Conservation (phyloP, 2,329 filamentous ascomycete species). For the Piedraia hortae region DNA sequence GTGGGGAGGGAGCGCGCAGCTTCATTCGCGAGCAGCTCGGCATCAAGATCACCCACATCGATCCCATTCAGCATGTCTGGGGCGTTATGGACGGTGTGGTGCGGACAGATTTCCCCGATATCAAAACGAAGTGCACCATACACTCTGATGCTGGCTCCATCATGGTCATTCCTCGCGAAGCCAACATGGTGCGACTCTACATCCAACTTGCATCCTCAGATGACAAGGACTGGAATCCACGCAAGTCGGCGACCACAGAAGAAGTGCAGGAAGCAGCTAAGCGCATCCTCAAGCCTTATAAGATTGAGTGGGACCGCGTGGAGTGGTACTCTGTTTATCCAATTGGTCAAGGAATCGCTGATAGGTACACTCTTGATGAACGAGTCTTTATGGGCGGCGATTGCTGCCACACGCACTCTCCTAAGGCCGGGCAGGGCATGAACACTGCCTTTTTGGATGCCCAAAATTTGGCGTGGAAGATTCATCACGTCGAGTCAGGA, state of each 20-base stretch:
- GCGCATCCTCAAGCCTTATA: constrained; percentile 31
- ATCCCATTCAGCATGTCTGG: constrained; percentile 36
- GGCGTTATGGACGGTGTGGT: constrained; percentile 40
- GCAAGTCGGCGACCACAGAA: constrained; percentile 30
- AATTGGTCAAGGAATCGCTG: constrained; percentile 37
- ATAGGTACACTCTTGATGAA: constrained; percentile 35
- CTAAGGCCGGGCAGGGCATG: constrained; percentile 38
- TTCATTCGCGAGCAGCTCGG: constrained; percentile 34
- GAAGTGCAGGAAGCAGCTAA: constrained; percentile 30
- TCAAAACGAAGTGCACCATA: constrained; percentile 41
- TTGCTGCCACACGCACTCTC: constrained; percentile 33
- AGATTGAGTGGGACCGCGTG: constrained; percentile 33
- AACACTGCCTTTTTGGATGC: constrained; percentile 35
- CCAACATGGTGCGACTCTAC: constrained; percentile 27
- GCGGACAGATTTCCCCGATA: constrained; percentile 33
- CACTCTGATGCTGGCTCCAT: constrained; percentile 35
- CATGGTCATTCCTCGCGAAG: constrained; percentile 31
- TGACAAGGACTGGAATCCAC: constrained; percentile 31
- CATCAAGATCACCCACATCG: constrained; percentile 36
- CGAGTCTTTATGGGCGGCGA: constrained; percentile 39
- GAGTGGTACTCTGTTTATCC: constrained; percentile 41
- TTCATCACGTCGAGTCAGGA: constrained; percentile 65
- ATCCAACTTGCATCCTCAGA: constrained; percentile 34
- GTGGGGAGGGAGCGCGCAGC: constrained; percentile 32
- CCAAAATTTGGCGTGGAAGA: constrained; percentile 84